A percentile compares a stretch with the other conserved stretches of the same genome.
phyloP scores from a whole-genome alignment of 208 protist species.

The Leptomonas pyrrhocoris region DNA sequence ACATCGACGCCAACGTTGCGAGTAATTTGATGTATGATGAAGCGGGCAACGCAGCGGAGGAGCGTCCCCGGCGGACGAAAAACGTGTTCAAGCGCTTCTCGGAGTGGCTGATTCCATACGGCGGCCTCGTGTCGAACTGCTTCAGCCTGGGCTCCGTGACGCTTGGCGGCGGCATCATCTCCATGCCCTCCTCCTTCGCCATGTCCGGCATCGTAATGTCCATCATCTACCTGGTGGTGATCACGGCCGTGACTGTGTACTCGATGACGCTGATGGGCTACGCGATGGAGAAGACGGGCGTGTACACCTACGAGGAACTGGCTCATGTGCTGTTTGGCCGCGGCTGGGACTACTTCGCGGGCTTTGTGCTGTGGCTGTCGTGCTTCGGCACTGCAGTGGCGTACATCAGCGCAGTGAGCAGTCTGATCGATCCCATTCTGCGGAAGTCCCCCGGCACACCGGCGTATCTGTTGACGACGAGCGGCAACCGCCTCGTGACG shows the following conservation, averaged over 20 bases:
- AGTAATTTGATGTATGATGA: too few relatives aligned
- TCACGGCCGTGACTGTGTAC: conserved; percentile 54
- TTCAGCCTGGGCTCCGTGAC: conserved; percentile 71
- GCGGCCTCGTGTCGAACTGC: conserved; percentile 51
- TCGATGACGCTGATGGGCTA: conserved; percentile 60
- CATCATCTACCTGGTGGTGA: conserved; percentile 61
- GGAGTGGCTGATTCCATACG: conserved; percentile 38
- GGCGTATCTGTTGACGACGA: conserved; percentile 38
- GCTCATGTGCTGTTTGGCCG: conserved; percentile 49
- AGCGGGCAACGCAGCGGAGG: too few relatives aligned
- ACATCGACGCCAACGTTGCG: too few relatives aligned
- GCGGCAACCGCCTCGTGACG: conserved; percentile 48
- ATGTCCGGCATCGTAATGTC: conserved; percentile 62
- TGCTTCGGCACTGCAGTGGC: conserved; percentile 72
- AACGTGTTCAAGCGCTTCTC: neutral
- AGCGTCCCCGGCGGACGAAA: conserved; percentile 5
- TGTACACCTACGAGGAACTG: conserved; percentile 61
- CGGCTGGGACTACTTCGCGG: conserved; percentile 71
- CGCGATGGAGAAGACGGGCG: conserved; percentile 57
- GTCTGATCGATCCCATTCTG: conserved; percentile 63
- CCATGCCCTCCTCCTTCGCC: conserved; percentile 55
- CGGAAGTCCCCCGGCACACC: conserved; percentile 30
- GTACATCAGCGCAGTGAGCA: conserved; percentile 75
- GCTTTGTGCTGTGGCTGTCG: conserved; percentile 59
- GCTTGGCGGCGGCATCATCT: conserved; percentile 69